Percentiles rank a stretch among this genome's conserved stretches.
Evolutionary conservation across 768 basidiomycete species (phyloP).

Genomic region (Leccinellum rugosiceps): DNA sequence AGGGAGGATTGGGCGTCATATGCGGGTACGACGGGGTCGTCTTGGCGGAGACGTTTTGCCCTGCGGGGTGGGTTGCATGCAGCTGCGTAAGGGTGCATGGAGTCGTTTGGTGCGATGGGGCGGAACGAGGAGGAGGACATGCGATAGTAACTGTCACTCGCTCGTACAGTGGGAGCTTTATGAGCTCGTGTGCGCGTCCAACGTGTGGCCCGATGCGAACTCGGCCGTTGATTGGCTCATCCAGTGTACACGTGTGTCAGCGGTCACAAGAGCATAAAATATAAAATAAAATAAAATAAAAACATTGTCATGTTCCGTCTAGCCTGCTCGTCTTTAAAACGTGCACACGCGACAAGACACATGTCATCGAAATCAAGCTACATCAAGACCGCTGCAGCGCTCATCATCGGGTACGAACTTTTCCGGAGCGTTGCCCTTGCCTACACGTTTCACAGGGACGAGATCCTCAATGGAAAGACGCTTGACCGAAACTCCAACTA

Average conservation of each 20-base stretch:
- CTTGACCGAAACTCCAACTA: slow-evolving; percentile 80
- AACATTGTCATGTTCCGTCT: slow-evolving; percentile 10
- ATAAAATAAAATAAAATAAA: neutral
- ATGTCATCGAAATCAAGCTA: slow-evolving; percentile 9
- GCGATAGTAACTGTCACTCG: too few relatives aligned
- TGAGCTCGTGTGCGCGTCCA: slow-evolving; percentile 24
- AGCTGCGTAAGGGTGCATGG: slow-evolving; percentile 33
- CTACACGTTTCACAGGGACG: slow-evolving; percentile 52
- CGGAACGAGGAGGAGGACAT: slow-evolving; percentile 20
- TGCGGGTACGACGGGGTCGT: slow-evolving; percentile 11
- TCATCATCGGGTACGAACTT: slow-evolving; percentile 68
- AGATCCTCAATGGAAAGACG: slow-evolving; percentile 91
- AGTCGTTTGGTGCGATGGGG: slow-evolving; percentile 22
- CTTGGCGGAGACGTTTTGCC: slow-evolving; percentile 38
- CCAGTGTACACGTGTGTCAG: slow-evolving; percentile 23
- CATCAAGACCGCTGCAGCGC: slow-evolving; percentile 71
- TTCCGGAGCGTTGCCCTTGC: neutral
- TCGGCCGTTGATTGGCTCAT: slow-evolving; percentile 15
- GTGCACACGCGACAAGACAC: neutral
- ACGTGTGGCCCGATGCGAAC: slow-evolving; percentile 9
- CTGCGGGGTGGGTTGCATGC: slow-evolving; percentile 45
- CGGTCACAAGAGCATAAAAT: neutral
- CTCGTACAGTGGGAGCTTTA: neutral
- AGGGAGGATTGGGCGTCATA: slow-evolving; percentile 1
- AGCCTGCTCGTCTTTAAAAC: neutral